phyloP scores from a whole-genome alignment of 139 green algal genomes.

The Trebouxia sp. region DNA sequence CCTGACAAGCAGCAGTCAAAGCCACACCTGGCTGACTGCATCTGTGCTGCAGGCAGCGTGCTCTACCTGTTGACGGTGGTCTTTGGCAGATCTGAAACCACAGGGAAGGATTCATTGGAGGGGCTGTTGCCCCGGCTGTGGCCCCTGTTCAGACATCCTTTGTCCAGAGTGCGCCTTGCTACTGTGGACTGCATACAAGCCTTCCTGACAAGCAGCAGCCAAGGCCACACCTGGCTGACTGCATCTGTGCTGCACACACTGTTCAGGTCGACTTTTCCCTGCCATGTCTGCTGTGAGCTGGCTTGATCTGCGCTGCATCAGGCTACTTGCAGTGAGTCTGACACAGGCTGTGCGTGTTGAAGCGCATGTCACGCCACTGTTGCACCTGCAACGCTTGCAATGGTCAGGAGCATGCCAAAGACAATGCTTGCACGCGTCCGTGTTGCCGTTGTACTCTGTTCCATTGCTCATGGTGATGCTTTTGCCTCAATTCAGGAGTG shows the following conservation, averaged over 20 bases:
- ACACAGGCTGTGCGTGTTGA: too few species aligned
- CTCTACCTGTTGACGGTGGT: constrained; percentile 79
- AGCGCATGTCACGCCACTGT: too few species aligned
- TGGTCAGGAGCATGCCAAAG: too few species aligned
- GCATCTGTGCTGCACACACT: background rate
- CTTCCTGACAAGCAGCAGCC: constrained; percentile 39
- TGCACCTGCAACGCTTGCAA: too few species aligned
- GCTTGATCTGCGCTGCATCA: too few species aligned
- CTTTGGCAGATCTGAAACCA: constrained; percentile 39
- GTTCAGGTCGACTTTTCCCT: too few species aligned
- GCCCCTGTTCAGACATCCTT: constrained; percentile 80
- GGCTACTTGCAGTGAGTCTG: too few species aligned
- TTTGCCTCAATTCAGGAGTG: too few species aligned
- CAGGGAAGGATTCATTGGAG: constrained; percentile 10
- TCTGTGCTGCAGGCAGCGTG: constrained; percentile 41
- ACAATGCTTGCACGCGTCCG: too few species aligned
- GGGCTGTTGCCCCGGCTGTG: constrained; percentile 66
- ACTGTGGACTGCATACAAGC: constrained; percentile 62
- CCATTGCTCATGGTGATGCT: too few species aligned
- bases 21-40: background rate
- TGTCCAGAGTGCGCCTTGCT: constrained; percentile 73
- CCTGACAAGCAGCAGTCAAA: constrained; percentile 17
- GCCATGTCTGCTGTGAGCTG: too few species aligned
- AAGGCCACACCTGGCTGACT: background rate
- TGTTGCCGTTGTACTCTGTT: too few species aligned